Percentiles rank a stretch among this genome's conserved stretches.
Evolutionary conservation across 148 eudicot species (phyloP).

Genomic region (Persicaria tinctoria): DNA sequence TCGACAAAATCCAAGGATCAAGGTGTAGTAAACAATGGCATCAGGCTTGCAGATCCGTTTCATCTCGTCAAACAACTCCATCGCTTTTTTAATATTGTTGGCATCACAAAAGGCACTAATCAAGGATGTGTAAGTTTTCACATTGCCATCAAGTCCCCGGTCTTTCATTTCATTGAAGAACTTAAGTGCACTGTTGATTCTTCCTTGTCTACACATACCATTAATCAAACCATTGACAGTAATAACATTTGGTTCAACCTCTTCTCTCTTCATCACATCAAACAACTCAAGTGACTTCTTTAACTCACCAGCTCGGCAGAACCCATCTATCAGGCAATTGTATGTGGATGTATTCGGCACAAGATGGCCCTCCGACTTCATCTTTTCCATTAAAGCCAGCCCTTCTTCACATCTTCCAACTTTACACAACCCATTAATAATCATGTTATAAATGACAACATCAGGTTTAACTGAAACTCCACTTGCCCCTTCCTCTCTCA

Average conservation of each 20-base stretch:
- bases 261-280: conserved; percentile 48
- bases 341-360: conserved; percentile 47
- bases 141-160: conserved; percentile 55
- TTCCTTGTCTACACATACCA: conserved; percentile 72
- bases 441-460: conserved; percentile 58
- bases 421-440: conserved; percentile 79
- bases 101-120: conserved; percentile 58
- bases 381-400: conserved; percentile 46
- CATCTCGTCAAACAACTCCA: conserved; percentile 60
- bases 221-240: conserved; percentile 56
- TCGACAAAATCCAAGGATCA: conserved; percentile 50
- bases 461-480: conserved; percentile 48
- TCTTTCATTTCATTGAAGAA: conserved; percentile 49
- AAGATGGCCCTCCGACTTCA: conserved; percentile 41
- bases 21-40: conserved; percentile 53
- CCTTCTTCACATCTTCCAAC: conserved; percentile 67
- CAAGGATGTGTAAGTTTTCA: conserved; percentile 45
- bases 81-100: conserved; percentile 55
- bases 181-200: conserved; percentile 45
- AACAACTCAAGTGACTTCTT: conserved; percentile 48
- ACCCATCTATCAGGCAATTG: conserved; percentile 69
- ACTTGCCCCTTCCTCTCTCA: conserved; percentile 38
- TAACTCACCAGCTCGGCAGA: conserved; percentile 56
- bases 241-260: conserved; percentile 39
- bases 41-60: conserved; percentile 39